Conservation (phyloP, 1,284 basidiomycete genomes). For the Gymnopus androsaceus region DNA sequence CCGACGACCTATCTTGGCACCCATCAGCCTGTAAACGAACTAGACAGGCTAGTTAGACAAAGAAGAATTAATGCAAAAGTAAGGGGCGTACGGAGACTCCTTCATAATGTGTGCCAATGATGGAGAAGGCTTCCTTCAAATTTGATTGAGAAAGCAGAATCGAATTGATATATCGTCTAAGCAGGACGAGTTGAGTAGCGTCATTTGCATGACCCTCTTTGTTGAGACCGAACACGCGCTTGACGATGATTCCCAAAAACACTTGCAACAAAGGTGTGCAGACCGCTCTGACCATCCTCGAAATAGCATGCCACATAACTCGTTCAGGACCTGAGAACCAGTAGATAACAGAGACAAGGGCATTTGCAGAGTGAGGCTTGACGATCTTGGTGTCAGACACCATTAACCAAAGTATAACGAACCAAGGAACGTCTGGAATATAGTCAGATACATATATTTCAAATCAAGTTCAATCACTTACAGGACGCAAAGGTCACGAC, state of each 20-base stretch:
- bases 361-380: conserved; percentile 26
- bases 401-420: conserved; percentile 40
- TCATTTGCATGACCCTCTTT: conserved; percentile 28
- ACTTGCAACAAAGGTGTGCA: conserved; percentile 41
- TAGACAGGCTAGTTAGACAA: conserved; percentile 16
- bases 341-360: conserved; percentile 42
- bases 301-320: conserved; percentile 41
- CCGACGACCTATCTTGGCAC: conserved; percentile 45
- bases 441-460: too few species aligned
- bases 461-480: conserved; percentile 15
- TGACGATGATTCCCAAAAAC: conserved; percentile 40
- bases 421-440: conserved; percentile 45
- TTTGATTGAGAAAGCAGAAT: conserved; percentile 37
- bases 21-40: conserved; percentile 44
- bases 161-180: conserved; percentile 42
- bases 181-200: conserved; percentile 33
- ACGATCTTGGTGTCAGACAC: conserved; percentile 32
- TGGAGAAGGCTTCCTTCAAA: conserved; percentile 38
- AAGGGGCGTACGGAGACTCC: conserved; percentile 35
- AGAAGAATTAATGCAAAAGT: not conserved
- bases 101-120: conserved; percentile 47
- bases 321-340: conserved; percentile 45
- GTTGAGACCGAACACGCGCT: conserved; percentile 43
- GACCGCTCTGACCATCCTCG: conserved; percentile 40
- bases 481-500: conserved; percentile 27